These are phyloP conservation scores for Magnusiomyces suaveolens DNA, from an alignment of 1,139 yeast species.

Conservation along the genomic window DNA sequence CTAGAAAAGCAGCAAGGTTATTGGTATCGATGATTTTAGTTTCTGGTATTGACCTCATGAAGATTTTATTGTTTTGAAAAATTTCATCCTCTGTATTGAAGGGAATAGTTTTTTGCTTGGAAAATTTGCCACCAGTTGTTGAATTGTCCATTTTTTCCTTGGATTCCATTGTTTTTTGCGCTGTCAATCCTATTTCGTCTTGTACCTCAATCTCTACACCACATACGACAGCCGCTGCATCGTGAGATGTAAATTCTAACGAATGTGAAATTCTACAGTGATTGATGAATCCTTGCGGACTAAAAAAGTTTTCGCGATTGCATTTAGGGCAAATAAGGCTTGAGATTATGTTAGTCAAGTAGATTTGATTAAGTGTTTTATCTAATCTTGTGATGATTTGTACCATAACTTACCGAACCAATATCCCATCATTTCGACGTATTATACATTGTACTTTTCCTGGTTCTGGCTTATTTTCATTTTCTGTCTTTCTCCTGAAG, in stretches of 20 bases:
- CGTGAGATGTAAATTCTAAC: slow-evolving; percentile 64
- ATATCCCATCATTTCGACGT: slow-evolving; percentile 61
- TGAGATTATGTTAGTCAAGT: background rate
- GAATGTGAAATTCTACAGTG: slow-evolving; percentile 68
- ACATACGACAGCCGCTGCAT: slow-evolving; percentile 63
- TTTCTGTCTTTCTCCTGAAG: background rate
- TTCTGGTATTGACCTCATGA: background rate
- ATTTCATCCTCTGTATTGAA: background rate
- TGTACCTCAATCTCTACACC: slow-evolving; percentile 54
- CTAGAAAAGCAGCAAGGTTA: slow-evolving; percentile 16
- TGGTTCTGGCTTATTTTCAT: background rate
- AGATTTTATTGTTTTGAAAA: background rate
- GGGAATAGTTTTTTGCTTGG: background rate
- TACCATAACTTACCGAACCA: slow-evolving; percentile 37
- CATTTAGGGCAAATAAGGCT: slow-evolving; percentile 60
- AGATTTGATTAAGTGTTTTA: too few species aligned
- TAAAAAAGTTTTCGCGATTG: slow-evolving; percentile 57
- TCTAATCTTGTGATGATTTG: too few species aligned
- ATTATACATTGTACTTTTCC: slow-evolving; percentile 43
- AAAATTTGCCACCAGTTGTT: background rate
- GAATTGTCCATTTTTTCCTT: background rate
- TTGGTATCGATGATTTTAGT: slow-evolving; percentile 13
- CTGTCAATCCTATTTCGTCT: slow-evolving; percentile 39
- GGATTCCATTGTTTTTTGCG: slow-evolving; percentile 34
- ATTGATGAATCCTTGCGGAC: slow-evolving; percentile 72